Percentiles rank a stretch among this genome's conserved stretches.
These are phyloP conservation scores for Tylopilus plumbeoviolaceoides DNA, from an alignment of 768 basidiomycete genomes.

Conservation along the genomic window DNA sequence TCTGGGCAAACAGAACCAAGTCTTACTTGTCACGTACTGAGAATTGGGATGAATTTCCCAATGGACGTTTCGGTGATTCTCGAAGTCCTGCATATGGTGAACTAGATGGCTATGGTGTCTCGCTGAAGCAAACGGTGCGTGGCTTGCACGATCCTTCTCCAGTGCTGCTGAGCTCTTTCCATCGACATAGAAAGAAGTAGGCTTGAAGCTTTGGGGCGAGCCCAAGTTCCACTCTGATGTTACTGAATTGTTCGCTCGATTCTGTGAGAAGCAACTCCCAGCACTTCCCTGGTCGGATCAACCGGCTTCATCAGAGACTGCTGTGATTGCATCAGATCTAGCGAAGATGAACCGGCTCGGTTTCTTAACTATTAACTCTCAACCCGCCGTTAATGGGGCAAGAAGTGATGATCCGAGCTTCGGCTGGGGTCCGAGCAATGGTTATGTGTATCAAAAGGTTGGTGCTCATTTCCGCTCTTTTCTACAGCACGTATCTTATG, in stretches of 20 bases:
- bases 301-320: conserved; percentile 78
- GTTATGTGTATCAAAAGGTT: conserved; percentile 95
- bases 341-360: conserved; percentile 86
- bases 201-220: conserved; percentile 81
- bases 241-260: conserved; percentile 69
- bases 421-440: conserved; percentile 93
- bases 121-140: conserved; percentile 81
- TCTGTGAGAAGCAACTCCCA: conserved; percentile 68
- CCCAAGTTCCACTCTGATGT: conserved; percentile 68
- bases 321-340: conserved; percentile 71
- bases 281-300: conserved; percentile 97
- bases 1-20: conserved; percentile 96
- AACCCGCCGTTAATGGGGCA: conserved; percentile 91
- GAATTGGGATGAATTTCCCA: conserved; percentile 99
- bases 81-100: conserved; percentile 98
- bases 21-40: conserved; percentile 95
- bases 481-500: not conserved
- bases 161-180: conserved; percentile 6
- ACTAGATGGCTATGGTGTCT: conserved; percentile 93
- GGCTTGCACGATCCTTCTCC: not conserved
- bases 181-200: conserved; percentile 76
- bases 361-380: conserved; percentile 96
- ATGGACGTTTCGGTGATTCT: conserved; percentile 97
- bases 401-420: conserved; percentile 79
- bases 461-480: conserved; percentile 1